Evolutionary conservation across 768 basidiomycete genomes (phyloP).

Genomic region (Crepidotus variabilis): DNA sequence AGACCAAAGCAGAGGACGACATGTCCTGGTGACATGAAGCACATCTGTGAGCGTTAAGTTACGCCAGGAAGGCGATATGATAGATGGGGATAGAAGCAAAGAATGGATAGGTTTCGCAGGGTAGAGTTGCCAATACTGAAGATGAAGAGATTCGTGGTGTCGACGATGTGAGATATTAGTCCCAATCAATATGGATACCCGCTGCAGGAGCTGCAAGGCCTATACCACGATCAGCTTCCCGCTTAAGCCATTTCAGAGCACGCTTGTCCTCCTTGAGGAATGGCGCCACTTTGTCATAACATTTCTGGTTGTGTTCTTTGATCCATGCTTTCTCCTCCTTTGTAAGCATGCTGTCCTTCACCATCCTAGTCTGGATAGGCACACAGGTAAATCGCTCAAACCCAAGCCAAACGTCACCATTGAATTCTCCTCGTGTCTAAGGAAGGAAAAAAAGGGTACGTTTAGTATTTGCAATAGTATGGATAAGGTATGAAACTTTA

Average conservation of each 20-base stretch:
- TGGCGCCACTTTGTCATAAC: conserved; percentile 60
- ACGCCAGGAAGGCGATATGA: too few species aligned
- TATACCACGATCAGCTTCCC: conserved; percentile 72
- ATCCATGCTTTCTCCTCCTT: conserved; percentile 88
- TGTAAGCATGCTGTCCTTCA: conserved; percentile 78
- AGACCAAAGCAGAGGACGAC: too few species aligned
- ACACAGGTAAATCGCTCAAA: conserved; percentile 94
- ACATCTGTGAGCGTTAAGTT: too few species aligned
- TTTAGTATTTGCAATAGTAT: conserved; percentile 4
- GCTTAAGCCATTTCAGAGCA: conserved; percentile 75
- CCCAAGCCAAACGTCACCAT: conserved; percentile 77
- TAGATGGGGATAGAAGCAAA: not conserved
- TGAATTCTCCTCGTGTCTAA: conserved; percentile 70
- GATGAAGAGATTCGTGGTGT: not conserved
- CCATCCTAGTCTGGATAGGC: conserved; percentile 89
- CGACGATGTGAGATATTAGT: conserved; percentile 35
- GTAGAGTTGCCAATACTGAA: not conserved
- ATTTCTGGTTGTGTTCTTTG: conserved; percentile 80
- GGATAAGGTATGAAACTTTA: conserved; percentile 22
- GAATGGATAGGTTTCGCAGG: not conserved
- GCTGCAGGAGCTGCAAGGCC: conserved; percentile 68
- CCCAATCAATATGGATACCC: conserved; percentile 79
- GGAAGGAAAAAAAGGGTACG: not conserved
- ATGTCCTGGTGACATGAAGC: too few species aligned
- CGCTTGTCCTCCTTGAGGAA: conserved; percentile 74